Evolutionary conservation across 352 stramenopile genomes (phyloP).

Genomic region (Sclerospora graminicola): DNA sequence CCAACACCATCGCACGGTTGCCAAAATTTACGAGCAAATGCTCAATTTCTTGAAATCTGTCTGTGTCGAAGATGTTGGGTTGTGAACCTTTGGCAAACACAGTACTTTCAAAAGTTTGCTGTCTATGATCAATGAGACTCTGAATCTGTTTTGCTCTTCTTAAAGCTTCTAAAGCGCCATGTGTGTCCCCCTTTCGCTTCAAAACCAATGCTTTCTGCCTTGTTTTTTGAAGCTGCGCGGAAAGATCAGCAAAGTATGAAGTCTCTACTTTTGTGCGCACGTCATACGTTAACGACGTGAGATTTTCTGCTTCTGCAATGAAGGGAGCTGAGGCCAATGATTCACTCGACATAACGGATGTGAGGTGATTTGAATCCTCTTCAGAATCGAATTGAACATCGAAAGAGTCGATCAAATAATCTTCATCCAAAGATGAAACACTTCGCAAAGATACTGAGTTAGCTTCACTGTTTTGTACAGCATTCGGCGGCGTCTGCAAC

Average conservation of each 20-base stretch:
- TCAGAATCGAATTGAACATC: conserved; percentile 38
- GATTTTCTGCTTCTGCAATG: conserved; percentile 1
- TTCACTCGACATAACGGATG: conserved; percentile 7
- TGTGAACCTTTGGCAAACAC: background rate
- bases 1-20: conserved; percentile 36
- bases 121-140: conserved; percentile 40
- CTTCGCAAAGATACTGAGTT: conserved; percentile 16
- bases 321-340: conserved; percentile 4
- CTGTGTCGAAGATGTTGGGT: conserved; percentile 8
- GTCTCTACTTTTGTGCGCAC: background rate
- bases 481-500: background rate
- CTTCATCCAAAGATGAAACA: conserved; percentile 35
- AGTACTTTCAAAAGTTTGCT: conserved; percentile 5
- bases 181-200: conserved; percentile 48
- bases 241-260: conserved; percentile 21
- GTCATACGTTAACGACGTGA: background rate
- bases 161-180: conserved; percentile 52
- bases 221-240: conserved; percentile 30
- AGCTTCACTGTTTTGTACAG: background rate
- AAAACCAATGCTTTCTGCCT: conserved; percentile 35
- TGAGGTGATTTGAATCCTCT: conserved; percentile 12
- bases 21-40: conserved; percentile 51
- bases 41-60: conserved; percentile 53
- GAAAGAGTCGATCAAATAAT: conserved; percentile 62
- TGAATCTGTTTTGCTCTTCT: conserved; percentile 66